Evolutionary conservation across 1,139 yeast genomes (phyloP), one percentile per base, ranked within the genome.

Genomic region (Geotrichum aggregatum): DNA sequence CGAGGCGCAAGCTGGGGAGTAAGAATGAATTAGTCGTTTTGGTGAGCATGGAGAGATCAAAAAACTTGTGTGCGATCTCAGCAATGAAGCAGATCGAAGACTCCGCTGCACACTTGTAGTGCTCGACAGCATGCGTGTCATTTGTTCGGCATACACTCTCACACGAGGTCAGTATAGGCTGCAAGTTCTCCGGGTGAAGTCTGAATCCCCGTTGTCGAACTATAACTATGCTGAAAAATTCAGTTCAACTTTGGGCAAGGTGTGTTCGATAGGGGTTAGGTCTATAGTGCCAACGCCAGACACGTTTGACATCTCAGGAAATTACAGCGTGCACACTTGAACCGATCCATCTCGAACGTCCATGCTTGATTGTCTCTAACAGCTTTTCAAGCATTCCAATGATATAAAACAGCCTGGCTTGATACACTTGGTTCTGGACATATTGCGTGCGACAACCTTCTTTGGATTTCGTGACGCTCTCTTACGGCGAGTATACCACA

Each of bases 1-100:
- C 3, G 48, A 36, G 33, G 44, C 53, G 24, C 16, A 46, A 13
- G 11, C 46, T 13, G 41, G 38, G 24, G 49, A 13, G 13, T 3
- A 31, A 11, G 41, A 41, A 11, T 49, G 54, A 8, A 42, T 34
- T 5, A 16, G 45, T 14, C 45, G 36, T 14, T 13, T 14, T 14
- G 30, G 16, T 16, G 8, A 13, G 13, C n/a, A 7, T 10, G 31
- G 24, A 40, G 24, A 3, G 11, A 10, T n/a, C 2, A 35, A 35
- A 18, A 14, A 13, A 8, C 11, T 18, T 19, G 7, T 18, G 13
- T 2, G 4, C 7, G 41, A 36, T 36, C 24, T 36, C n/a, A 36
- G 30, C 13, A 11, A 3, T 19, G 46, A 18, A 16, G 31, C 22
- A 13, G 31, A 7, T 33, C 26, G 26, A 6, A 43, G 31, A 18